phyloP scores from a whole-genome alignment of 148 eudicot species.

The Gaultheria prostrata region DNA sequence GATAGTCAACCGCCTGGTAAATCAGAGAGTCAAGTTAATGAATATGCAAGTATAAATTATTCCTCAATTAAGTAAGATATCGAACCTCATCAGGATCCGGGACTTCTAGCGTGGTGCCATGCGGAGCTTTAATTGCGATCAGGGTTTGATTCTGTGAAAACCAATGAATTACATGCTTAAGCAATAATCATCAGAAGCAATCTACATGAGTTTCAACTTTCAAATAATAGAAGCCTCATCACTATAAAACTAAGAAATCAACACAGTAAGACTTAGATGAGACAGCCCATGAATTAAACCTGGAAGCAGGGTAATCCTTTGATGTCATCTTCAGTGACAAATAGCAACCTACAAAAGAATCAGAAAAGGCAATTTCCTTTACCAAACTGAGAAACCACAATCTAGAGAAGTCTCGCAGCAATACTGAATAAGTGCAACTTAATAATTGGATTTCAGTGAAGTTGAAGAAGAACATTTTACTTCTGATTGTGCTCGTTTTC shows the following conservation, averaged over 20 bases:
- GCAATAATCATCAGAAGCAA: neutral
- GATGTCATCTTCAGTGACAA: slow-evolving; percentile 94
- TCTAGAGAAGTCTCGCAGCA: neutral
- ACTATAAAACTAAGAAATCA: slow-evolving; percentile 3
- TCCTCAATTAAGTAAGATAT: neutral
- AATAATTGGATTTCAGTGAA: slow-evolving; percentile 1
- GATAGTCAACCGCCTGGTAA: slow-evolving; percentile 78
- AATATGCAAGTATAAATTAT: neutral
- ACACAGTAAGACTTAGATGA: neutral
- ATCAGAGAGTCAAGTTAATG: slow-evolving; percentile 18
- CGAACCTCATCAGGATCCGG: slow-evolving; percentile 86
- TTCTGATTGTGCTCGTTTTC: slow-evolving; percentile 84
- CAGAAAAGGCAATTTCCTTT: neutral
- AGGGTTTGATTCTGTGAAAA: slow-evolving; percentile 71
- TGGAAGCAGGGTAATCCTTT: slow-evolving; percentile 86
- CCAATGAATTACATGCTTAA: slow-evolving; percentile 21
- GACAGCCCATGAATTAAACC: slow-evolving; percentile 39
- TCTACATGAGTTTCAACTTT: neutral
- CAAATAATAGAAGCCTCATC: neutral
- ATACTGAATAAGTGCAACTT: neutral
- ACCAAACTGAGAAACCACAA: neutral
- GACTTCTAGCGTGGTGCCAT: slow-evolving; percentile 77
- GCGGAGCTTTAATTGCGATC: slow-evolving; percentile 81
- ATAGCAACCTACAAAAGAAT: slow-evolving; percentile 67
- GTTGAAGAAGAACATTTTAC: slow-evolving; percentile 30